Conservation (phyloP, 208 protist species). For the Porcisia hertigi region DNA sequence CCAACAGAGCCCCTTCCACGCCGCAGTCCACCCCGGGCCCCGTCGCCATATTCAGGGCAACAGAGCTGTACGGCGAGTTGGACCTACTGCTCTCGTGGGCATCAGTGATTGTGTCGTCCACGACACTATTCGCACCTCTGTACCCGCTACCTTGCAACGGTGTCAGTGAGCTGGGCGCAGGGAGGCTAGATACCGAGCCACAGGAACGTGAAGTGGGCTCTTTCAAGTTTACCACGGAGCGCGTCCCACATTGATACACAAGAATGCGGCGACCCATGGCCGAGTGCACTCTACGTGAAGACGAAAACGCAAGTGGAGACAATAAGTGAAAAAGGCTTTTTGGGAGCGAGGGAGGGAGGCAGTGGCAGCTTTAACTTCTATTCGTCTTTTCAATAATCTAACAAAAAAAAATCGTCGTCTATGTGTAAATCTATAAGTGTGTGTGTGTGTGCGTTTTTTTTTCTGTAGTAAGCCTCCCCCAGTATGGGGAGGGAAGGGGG, state of each 20-base stretch:
- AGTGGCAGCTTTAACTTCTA: too few relatives aligned
- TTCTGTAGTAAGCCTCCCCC: too few relatives aligned
- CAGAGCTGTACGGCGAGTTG: constrained; percentile 5
- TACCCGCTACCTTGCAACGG: neutral
- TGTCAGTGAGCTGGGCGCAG: neutral
- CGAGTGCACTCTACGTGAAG: neutral
- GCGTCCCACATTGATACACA: constrained; percentile 23
- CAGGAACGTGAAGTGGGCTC: neutral
- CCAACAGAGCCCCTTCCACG: neutral
- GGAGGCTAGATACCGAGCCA: neutral
- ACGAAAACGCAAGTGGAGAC: neutral
- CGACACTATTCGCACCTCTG: neutral
- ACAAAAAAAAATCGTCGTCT: too few relatives aligned
- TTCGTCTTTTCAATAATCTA: too few relatives aligned
- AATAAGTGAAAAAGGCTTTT: neutral
- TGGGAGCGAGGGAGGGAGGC: neutral
- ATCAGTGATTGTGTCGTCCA: neutral
- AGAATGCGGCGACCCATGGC: constrained; percentile 16
- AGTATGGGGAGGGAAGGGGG: neutral
- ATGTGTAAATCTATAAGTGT: too few relatives aligned
- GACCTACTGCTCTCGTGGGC: neutral
- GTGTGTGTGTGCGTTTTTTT: too few relatives aligned
- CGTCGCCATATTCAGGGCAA: neutral
- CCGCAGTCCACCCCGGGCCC: neutral
- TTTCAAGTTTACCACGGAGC: constrained; percentile 18